Evolutionary conservation across 1,139 yeast genomes (phyloP), one percentile per base, ranked within the genome.

Genomic region (Kodamaea ohmeri): DNA sequence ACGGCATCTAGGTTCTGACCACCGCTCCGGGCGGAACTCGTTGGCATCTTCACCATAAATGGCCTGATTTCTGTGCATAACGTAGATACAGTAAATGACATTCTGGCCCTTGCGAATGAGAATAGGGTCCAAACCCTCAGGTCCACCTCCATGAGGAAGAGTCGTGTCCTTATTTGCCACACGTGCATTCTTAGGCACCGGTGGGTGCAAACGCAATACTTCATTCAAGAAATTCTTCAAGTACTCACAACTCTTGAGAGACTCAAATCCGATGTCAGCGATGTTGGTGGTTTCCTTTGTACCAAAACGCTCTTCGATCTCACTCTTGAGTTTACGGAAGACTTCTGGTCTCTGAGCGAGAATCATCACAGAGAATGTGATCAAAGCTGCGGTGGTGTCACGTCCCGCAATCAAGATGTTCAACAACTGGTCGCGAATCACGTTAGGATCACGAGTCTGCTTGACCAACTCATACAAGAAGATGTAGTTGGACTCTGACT

Each of bases 111-210:
- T 73, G 35, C 64, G 63, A 28, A 76, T 55, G 42, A 65, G 64
- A 4, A 76, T 46, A 6, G 81, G 81, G 13, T 58, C 41, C 9
- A 43, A 37, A 6, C 63, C 71, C 39, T 73, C 70, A 2, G 60
- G 52, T 3, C 80, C 81, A 18, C 80, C 80, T 14, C 81, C 81
- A 27, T 60, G 58, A 19, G 81, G 81, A 34, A 76, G 58, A 6
- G 71, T 63, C 4, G 80, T 75, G 44, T 69, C 70, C 37, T 56
- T 63, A 8, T 61, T 57, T 15, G 78, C 71, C 25, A 60, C 58
- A 39, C 82, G 63, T 51, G 65, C 66, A 49, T 77, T 78, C 31
- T 63, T 52, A 16, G 83, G 82, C 17, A 78, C 82, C 4, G 75
- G 63, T 9, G 83, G 83, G 48, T 75, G 75, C 46, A 77, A 51